Conservation (phyloP, 441 rosid species). For the Gossypium schwendimanii region DNA sequence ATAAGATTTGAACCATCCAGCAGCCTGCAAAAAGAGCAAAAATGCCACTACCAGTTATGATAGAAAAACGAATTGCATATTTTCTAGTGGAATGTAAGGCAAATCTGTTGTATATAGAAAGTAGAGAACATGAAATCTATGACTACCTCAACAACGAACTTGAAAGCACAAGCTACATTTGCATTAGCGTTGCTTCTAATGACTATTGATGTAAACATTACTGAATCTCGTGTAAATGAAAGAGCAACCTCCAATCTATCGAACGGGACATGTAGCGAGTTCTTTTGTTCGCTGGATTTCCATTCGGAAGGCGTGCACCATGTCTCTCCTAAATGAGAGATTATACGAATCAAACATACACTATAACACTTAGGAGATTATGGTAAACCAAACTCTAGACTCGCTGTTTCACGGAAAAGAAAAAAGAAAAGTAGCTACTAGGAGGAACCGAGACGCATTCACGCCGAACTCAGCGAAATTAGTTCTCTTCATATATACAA, state of each 20-base stretch:
- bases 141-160: slow-evolving; percentile 89
- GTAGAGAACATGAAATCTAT: background rate
- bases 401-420: no score
- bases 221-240: slow-evolving; percentile 92
- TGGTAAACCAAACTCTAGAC: no score
- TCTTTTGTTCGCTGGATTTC: slow-evolving; percentile 97
- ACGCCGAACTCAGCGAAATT: background rate
- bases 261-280: slow-evolving; percentile 88
- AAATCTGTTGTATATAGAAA: background rate
- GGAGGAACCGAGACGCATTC: background rate
- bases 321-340: slow-evolving; percentile 53
- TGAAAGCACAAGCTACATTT: slow-evolving; percentile 92
- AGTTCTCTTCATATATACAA: background rate
- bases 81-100: background rate
- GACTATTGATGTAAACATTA: slow-evolving; percentile 85
- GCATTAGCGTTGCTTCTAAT: slow-evolving; percentile 77
- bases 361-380: no score
- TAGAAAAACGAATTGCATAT: background rate
- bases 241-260: slow-evolving; percentile 95
- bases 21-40: slow-evolving; percentile 50
- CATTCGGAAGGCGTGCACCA: slow-evolving; percentile 94
- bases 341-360: background rate
- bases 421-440: background rate
- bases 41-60: background rate
- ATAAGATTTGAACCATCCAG: slow-evolving; percentile 84